Base-by-base conservation (phyloP, 805 yeast genomes). In the Lachancea fermentati region DNA sequence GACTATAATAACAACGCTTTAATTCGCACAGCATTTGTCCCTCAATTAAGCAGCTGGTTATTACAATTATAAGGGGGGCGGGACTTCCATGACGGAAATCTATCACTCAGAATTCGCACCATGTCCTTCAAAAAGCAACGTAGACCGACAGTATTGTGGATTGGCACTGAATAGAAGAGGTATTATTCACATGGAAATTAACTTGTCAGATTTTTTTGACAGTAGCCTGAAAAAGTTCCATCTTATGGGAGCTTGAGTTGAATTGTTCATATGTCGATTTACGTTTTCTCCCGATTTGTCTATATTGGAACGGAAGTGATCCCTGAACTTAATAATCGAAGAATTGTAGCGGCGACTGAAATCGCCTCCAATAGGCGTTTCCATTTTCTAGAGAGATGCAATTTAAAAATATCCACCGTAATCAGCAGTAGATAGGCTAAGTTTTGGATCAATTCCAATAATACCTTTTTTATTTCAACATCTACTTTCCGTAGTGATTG, bases 41-140 rank as follows among this genome's bases (percentile, higher is more conserved):
- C 87, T 87, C 29, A 91, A 94, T 13, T 86, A 86, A 60, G 91
- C 85, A 40, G 79, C 89, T 8, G 88, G 89, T 3, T 86, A 86
- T 63, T 86, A 86, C 52, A 95, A 95, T 2, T 86, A 86, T 60
- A 63, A 85, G 65, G 86, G 87, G 80, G 83, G 94, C 2, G 80
- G 79, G 54, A 95, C 85, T 12, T 86, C 80, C 67, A 93, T 95
- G 1, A 75, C 85, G 5, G 95, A 86, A 60, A 83, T 86, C 57
- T 86, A 75, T 66, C 78, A 83, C 59, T 65, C 85, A 4, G 73
- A 75, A 54, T 86, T 86, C 69, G 74, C 76, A 43, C 52, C 64
- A 1, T 76, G 82, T 58, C 93, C 94, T 32, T 70, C 83, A 73
- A 75, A 78, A 54, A 67, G 75, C 15, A 57, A 58, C 13, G 69